Percentiles rank a stretch among this genome's conserved stretches.
Conservation (phyloP, 2,329 filamentous ascomycete species). For the Alternaria sp. region DNA sequence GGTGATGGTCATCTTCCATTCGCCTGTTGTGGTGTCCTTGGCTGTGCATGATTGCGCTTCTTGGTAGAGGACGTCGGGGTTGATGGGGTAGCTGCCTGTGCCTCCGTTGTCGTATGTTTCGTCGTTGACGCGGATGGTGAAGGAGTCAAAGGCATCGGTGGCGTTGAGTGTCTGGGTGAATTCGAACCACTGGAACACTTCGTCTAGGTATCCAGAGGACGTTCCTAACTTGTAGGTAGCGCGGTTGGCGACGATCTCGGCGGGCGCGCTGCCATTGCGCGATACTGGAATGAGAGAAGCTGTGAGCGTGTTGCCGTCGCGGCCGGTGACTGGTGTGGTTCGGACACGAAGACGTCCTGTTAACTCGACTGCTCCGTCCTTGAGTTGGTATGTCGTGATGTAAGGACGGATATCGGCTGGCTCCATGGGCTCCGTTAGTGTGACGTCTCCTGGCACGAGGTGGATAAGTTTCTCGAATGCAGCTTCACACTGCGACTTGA, state of each 20-base stretch:
- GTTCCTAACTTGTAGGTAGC: neutral
- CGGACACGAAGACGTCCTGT: slow-evolving; percentile 25
- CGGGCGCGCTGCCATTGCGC: neutral
- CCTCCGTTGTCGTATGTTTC: slow-evolving; percentile 12
- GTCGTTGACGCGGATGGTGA: slow-evolving; percentile 11
- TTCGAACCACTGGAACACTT: slow-evolving; percentile 13
- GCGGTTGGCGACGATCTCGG: neutral
- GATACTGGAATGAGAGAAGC: slow-evolving; percentile 2
- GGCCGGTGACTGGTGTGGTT: slow-evolving; percentile 9
- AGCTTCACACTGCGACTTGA: slow-evolving; percentile 23
- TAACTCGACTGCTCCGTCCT: slow-evolving; percentile 19
- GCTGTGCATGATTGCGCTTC: slow-evolving; percentile 1
- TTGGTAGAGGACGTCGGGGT: slow-evolving; percentile 10
- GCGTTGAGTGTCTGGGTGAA: slow-evolving; percentile 2
- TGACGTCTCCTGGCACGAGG: slow-evolving; percentile 27
- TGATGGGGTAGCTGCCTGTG: slow-evolving; percentile 11
- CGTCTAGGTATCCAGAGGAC: slow-evolving; percentile 9
- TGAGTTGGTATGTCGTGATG: slow-evolving; percentile 16
- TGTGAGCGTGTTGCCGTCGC: slow-evolving; percentile 1
- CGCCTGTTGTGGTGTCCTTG: neutral
- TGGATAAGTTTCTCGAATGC: slow-evolving; percentile 28
- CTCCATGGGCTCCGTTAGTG: slow-evolving; percentile 24
- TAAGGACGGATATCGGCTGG: slow-evolving; percentile 26
- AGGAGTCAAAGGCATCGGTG: slow-evolving; percentile 2
- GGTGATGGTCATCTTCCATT: neutral